phyloP scores from a whole-genome alignment of 2,329 filamentous ascomycete genomes.

The Aspergillus sp. region DNA sequence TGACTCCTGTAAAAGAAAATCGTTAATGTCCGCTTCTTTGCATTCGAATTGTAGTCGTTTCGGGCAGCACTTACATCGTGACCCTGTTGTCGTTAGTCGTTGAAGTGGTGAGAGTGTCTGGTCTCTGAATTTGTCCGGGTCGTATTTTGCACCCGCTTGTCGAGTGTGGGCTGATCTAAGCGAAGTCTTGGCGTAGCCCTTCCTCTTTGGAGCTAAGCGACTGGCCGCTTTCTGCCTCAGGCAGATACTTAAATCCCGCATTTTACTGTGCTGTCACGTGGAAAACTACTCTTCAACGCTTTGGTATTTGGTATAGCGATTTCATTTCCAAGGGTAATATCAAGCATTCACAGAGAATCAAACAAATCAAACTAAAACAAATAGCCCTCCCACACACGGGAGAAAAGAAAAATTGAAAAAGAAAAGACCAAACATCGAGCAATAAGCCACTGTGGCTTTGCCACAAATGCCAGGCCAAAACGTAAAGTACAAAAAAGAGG shows the following conservation, averaged over 20 bases:
- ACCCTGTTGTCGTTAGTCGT: conserved; percentile 44
- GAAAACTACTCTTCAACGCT: not conserved
- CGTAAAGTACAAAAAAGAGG: conserved; percentile 15
- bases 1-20: conserved; percentile 41
- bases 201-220: conserved; percentile 11
- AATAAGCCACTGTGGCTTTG: not conserved
- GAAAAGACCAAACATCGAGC: not conserved
- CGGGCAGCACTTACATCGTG: conserved; percentile 39
- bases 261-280: not conserved
- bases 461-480: conserved; percentile 5
- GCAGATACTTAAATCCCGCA: not conserved
- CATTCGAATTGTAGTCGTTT: conserved; percentile 2
- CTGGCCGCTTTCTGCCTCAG: not conserved
- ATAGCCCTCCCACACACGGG: not conserved
- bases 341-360: conserved; percentile 1
- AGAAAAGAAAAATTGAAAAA: not conserved
- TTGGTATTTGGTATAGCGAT: not conserved
- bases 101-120: conserved; percentile 36
- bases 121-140: conserved; percentile 30
- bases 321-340: not conserved
- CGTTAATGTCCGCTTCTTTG: conserved; percentile 21
- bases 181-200: conserved; percentile 23
- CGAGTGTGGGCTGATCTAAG: conserved; percentile 40
- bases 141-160: conserved; percentile 34
- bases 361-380: not conserved